These are phyloP conservation scores for Colletotrichum melonis DNA, from an alignment of 2,329 filamentous ascomycete genomes.

Conservation along the genomic window DNA sequence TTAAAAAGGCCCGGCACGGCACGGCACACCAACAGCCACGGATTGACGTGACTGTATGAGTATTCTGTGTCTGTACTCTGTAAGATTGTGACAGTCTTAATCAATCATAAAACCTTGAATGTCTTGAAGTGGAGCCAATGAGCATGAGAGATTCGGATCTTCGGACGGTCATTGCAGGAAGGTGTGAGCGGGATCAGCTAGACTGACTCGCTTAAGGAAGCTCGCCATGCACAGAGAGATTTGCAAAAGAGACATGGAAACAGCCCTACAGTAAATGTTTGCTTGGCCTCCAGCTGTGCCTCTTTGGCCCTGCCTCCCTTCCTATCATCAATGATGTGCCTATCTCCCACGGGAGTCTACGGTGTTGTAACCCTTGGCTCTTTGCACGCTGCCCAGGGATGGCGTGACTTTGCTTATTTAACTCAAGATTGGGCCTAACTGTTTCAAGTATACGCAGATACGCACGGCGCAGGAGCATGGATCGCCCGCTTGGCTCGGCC, in stretches of 20 bases:
- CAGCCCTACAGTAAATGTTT: not conserved
- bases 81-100: slow-evolving; percentile 11
- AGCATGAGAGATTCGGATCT: slow-evolving; percentile 31
- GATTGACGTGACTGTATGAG: not conserved
- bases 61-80: not conserved
- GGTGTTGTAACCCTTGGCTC: not conserved
- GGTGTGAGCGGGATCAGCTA: slow-evolving; percentile 9
- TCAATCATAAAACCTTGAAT: slow-evolving; percentile 25
- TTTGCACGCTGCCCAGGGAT: slow-evolving; percentile 16
- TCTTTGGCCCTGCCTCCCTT: not conserved
- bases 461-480: slow-evolving; percentile 13
- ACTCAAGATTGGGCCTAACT: slow-evolving; percentile 21
- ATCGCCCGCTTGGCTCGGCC: slow-evolving; percentile 17
- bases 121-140: slow-evolving; percentile 33
- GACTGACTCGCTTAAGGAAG: slow-evolving; percentile 18
- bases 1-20: not conserved
- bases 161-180: slow-evolving; percentile 14
- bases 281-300: not conserved
- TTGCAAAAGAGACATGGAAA: not conserved
- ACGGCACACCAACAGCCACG: not conserved
- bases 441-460: slow-evolving; percentile 24
- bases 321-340: not conserved
- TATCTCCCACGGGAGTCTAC: not conserved
- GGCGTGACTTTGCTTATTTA: slow-evolving; percentile 21
- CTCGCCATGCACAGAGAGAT: not conserved